Evolutionary conservation across 805 yeast genomes (phyloP), one percentile per base, ranked within the genome.

Genomic region (Candida endomychidarum): DNA sequence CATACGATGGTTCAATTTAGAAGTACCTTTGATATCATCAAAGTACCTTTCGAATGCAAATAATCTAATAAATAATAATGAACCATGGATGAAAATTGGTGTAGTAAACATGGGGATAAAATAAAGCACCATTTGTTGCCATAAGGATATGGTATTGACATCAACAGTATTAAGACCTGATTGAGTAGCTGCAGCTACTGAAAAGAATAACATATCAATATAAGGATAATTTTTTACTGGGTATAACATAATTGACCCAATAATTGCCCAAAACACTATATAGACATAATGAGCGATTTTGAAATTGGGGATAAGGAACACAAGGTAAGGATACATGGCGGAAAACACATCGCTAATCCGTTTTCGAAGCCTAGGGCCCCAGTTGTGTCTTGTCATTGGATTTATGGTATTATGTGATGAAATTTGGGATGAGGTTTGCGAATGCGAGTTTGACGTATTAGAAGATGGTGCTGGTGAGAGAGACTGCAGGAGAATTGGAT

Each of bases 41-140:
- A 93, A 88, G 51, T 83, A 76, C 48, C 87, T 77, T 58, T 89
- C 96, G 61, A 86, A 93, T 87, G 96, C 86, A 58, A 86, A 86
- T 33, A 93, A 67, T 37, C 99, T 74, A 8, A 90, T 67, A 46
- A 87, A 78, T 7, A 88, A 81, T 24, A 93, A 66, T 1, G 77
- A 74, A 0, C 95, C 79, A 58, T 93, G 95, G 39, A 95, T 86
- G 56, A 83, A 83, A 15, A 93, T 86, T 1, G 98, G 98, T 0
- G 96, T 89, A 3, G 95, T 77, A 15, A 88, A 50, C 47, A 79
- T 69, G 20, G 90, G 64, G 2, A 79, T 44, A 9, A 86, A 48
- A 56, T 82, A 87, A 2, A 91, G 60, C 8, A 75, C 68, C 11
- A 89, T 75, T 56, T 91, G 98, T 60, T 93, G 99, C 63, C 83